A percentile compares a stretch with the other conserved stretches of the same genome.
Conservation (phyloP, 2,329 filamentous ascomycete species). For the Neopestalotiopsis clavispora region DNA sequence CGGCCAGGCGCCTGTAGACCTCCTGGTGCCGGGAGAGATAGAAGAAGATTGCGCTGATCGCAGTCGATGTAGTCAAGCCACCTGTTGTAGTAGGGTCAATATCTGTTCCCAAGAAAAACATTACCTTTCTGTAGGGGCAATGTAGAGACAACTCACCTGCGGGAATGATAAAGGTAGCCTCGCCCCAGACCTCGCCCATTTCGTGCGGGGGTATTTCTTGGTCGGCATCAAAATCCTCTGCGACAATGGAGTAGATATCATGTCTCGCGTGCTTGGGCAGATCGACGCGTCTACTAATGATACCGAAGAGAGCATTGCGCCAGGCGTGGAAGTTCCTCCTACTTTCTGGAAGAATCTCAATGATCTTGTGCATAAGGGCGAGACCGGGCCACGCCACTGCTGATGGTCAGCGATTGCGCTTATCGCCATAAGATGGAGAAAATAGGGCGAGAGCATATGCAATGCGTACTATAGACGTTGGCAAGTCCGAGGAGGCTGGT, state of each 20-base stretch:
- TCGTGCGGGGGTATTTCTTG: constrained; percentile 13
- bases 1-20: constrained; percentile 30
- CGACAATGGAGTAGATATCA: constrained; percentile 23
- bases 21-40: constrained; percentile 37
- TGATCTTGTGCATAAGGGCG: not conserved
- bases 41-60: constrained; percentile 38
- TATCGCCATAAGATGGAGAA: too few relatives aligned
- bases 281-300: constrained; percentile 24
- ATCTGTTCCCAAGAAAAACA: not conserved
- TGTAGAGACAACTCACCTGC: not conserved
- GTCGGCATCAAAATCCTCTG: not conserved
- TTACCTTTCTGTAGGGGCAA: not conserved
- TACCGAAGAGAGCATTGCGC: constrained; percentile 20
- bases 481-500: not conserved
- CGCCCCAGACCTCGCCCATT: constrained; percentile 18
- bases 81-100: not conserved
- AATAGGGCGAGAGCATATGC: not conserved
- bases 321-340: not conserved
- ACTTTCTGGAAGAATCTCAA: not conserved
- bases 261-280: constrained; percentile 21
- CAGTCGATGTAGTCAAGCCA: constrained; percentile 38
- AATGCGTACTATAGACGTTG: not conserved
- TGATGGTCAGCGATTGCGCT: not conserved
- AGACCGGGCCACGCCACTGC: constrained; percentile 7
- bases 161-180: constrained; percentile 15